phyloP scores from a whole-genome alignment of 2,329 filamentous ascomycete species.

The Pseudodiploospora longispora region DNA sequence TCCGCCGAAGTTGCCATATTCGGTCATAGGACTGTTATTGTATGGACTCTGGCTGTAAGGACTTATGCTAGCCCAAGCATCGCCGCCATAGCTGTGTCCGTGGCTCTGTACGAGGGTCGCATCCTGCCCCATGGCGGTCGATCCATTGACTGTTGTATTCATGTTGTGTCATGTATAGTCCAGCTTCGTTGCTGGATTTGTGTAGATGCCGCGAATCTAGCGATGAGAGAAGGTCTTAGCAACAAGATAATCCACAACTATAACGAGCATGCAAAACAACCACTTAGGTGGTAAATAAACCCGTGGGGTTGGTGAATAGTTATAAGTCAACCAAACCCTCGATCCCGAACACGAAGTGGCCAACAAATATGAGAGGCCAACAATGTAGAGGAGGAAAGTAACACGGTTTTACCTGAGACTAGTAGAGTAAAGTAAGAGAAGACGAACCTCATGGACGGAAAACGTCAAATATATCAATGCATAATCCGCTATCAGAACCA shows the following conservation, averaged over 20 bases:
- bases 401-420: not conserved
- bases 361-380: too few relatives aligned
- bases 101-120: constrained; percentile 22
- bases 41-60: constrained; percentile 56
- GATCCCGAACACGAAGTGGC: too few relatives aligned
- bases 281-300: too few relatives aligned
- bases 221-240: not conserved
- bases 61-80: constrained; percentile 49
- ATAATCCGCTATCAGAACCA: too few relatives aligned
- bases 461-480: not conserved
- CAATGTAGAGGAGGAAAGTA: too few relatives aligned
- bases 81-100: constrained; percentile 28
- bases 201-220: constrained; percentile 3
- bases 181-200: constrained; percentile 5
- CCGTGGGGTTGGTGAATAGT: too few relatives aligned
- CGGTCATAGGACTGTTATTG: constrained; percentile 48
- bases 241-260: not conserved
- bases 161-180: constrained; percentile 17
- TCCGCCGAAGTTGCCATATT: constrained; percentile 49
- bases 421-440: not conserved
- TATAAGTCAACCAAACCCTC: too few relatives aligned
- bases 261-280: too few relatives aligned
- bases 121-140: constrained; percentile 23
- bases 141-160: constrained; percentile 24
- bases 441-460: constrained; percentile 8